Evolutionary conservation across 2,329 filamentous ascomycete genomes (phyloP), one percentile per base, ranked within the genome.

Genomic region (Talaromyces sp.): DNA sequence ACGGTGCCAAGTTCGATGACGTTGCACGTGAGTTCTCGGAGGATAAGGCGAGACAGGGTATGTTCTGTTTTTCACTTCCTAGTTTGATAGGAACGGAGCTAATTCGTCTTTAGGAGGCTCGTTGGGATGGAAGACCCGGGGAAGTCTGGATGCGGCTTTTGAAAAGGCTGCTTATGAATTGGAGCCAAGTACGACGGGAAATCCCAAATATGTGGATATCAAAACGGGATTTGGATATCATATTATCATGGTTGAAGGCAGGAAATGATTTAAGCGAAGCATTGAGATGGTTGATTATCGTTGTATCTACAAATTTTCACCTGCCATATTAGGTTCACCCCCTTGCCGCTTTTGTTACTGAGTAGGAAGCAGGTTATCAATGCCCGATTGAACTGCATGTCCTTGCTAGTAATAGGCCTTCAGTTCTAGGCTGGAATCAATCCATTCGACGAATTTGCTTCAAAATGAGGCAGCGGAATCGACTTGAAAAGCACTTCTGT

Each of bases 171-270:
- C 85, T 17, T 86, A 83, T 67, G 83, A 84, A 20, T 70, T 87
- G 20, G 82, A 85, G 65, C 74, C 80, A 1, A 86, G 83, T 62
- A 83, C 82, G 30, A 86, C 82, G 33, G 77, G 64, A n/a, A 85
- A 75, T 60, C 84, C 84, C 2, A 84, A 84, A 66, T 83, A 79
- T 68, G 82, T 70, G 1, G 84, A 87, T 70, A 80, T 80, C 41
- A 87, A 85, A 75, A 86, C 84, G 8, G 76, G 76, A 13, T 82
- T 84, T 70, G 85, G 85, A n/a, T 87, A 87, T 74, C 85, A 87
- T 70, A 82, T 87, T 58, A 79, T 87, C 47, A 87, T 87, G 83
- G 83, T 87, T 3, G 85, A 87, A 65, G 85, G 84, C 45, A 75
- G 84, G 66, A 86, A 85, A 68, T 85, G 47, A 63, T 44, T 30